Evolutionary conservation across 2,329 filamentous ascomycete genomes (phyloP).

Genomic region (Pyricularia pennisetigena): DNA sequence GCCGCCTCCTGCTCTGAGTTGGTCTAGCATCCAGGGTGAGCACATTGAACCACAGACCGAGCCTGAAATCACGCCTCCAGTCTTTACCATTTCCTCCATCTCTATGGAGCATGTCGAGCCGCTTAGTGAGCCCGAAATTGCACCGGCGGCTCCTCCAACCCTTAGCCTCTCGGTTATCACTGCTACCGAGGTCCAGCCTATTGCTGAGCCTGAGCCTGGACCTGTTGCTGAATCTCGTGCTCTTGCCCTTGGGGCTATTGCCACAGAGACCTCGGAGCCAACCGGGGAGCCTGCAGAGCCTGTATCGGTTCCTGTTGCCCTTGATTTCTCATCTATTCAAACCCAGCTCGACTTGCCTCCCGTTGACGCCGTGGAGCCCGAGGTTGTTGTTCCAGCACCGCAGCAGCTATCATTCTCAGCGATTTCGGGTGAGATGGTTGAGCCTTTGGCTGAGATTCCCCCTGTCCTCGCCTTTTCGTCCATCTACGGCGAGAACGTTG

Average conservation of each 20-base stretch:
- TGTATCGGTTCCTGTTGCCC: background rate
- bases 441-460: constrained; percentile 13
- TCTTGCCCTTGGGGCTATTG: background rate
- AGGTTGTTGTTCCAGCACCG: constrained; percentile 12
- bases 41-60: constrained; percentile 15
- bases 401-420: constrained; percentile 24
- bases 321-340: constrained; percentile 15
- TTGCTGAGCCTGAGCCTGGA: constrained; percentile 9
- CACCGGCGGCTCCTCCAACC: background rate
- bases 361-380: constrained; percentile 12
- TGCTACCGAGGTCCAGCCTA: background rate
- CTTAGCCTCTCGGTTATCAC: constrained; percentile 9
- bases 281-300: background rate
- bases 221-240: constrained; percentile 9
- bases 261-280: background rate
- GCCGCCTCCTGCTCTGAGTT: constrained; percentile 7
- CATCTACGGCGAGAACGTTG: constrained; percentile 33
- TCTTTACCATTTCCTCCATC: constrained; percentile 15
- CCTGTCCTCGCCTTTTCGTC: constrained; percentile 21
- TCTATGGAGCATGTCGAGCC: constrained; percentile 34
- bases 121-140: constrained; percentile 8
- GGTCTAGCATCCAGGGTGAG: constrained; percentile 12
- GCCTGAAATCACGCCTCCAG: constrained; percentile 5
- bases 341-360: constrained; percentile 14
- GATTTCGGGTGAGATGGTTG: constrained; percentile 21